phyloP scores from a whole-genome alignment of 2,329 filamentous ascomycete genomes.

The Elsinoe ampelina region DNA sequence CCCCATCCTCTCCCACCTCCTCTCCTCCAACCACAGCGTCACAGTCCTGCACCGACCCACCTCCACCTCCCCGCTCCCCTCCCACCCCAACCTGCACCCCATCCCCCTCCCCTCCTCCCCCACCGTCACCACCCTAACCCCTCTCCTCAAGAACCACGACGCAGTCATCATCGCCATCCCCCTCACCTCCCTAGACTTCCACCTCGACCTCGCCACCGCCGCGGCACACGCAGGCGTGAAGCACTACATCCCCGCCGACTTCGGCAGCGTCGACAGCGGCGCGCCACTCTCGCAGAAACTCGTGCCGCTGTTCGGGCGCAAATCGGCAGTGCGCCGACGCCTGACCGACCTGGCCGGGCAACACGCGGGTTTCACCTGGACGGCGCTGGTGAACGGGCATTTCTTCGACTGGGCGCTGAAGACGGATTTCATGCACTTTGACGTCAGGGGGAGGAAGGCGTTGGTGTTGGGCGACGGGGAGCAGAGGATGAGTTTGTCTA shows the following conservation, averaged over 20 bases:
- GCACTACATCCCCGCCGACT: constrained; percentile 55
- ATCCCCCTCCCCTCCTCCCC: constrained; percentile 39
- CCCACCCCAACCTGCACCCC: constrained; percentile 34
- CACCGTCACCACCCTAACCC: constrained; percentile 38
- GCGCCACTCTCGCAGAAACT: constrained; percentile 28
- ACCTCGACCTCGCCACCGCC: constrained; percentile 48
- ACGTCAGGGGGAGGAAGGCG: constrained; percentile 40
- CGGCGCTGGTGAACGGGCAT: constrained; percentile 46
- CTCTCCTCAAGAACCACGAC: constrained; percentile 47
- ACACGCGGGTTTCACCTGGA: constrained; percentile 47
- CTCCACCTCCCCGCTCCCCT: constrained; percentile 30
- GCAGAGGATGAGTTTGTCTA: constrained; percentile 43
- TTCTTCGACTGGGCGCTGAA: constrained; percentile 54
- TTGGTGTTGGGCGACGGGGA: constrained; percentile 50
- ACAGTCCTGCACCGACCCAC: constrained; percentile 46
- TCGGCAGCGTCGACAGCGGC: constrained; percentile 34
- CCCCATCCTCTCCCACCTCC: constrained; percentile 33
- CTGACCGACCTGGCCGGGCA: constrained; percentile 36
- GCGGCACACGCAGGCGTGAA: constrained; percentile 51
- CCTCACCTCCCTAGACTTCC: constrained; percentile 33
- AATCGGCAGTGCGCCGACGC: constrained; percentile 43
- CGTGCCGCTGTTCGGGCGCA: constrained; percentile 46
- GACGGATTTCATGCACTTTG: constrained; percentile 44
- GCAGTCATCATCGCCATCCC: constrained; percentile 45
- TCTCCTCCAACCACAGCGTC: constrained; percentile 40